phyloP scores from a whole-genome alignment of 2,329 filamentous ascomycete species.

The Fusarium nelsonii region DNA sequence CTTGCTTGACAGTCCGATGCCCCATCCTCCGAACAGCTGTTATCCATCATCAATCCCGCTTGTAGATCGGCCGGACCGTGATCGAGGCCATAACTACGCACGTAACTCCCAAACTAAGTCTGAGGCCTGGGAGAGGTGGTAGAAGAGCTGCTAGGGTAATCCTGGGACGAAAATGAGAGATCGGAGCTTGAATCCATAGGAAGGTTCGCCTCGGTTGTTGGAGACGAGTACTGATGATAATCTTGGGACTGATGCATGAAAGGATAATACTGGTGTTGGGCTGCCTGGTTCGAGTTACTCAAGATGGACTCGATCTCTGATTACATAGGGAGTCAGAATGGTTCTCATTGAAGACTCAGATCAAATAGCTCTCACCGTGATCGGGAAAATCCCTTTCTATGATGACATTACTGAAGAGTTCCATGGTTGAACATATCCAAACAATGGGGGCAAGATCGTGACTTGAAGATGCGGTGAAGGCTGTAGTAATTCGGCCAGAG shows the following conservation, averaged over 20 bases:
- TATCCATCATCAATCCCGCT: constrained; percentile 20
- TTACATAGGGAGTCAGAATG: neutral
- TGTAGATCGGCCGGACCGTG: constrained; percentile 18
- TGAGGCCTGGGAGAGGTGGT: constrained; percentile 25
- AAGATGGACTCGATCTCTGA: constrained; percentile 8
- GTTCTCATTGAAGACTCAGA: rapidly evolving
- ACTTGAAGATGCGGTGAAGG: neutral
- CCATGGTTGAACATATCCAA: constrained; percentile 2
- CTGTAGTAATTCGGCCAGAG: too few species aligned
- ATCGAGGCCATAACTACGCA: constrained; percentile 23
- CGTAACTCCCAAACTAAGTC: constrained; percentile 29
- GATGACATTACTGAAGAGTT: constrained; percentile 12
- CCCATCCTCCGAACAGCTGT: constrained; percentile 2
- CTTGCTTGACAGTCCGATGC: neutral
- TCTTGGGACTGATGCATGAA: neutral
- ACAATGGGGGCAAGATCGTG: too few species aligned
- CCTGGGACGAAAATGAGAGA: neutral
- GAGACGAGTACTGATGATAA: neutral
- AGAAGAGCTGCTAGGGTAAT: neutral
- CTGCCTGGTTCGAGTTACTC: neutral
- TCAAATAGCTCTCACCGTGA: neutral
- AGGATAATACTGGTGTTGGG: neutral
- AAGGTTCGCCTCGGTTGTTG: neutral
- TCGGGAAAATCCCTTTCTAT: constrained; percentile 10
- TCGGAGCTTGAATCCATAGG: neutral